phyloP scores from a whole-genome alignment of 192 early-diverging fungal genomes.

The Entophlyctis luteolus region DNA sequence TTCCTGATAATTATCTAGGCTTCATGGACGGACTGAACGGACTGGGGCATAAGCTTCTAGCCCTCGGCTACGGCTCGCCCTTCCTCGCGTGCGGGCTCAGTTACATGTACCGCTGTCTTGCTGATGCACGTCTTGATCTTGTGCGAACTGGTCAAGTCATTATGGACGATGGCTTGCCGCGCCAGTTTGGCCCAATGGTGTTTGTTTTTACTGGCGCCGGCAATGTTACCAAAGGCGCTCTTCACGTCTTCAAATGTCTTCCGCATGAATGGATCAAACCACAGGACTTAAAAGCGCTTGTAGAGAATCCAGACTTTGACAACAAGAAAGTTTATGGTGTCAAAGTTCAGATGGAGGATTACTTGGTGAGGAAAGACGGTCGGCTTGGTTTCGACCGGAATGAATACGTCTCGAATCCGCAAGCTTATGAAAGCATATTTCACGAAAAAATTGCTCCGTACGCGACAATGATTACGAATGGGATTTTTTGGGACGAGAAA shows the following conservation, averaged over 20 bases:
- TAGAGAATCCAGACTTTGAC: constrained; percentile 50
- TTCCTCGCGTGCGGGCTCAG: constrained; percentile 58
- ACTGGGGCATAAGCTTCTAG: constrained; percentile 85
- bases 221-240: constrained; percentile 86
- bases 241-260: constrained; percentile 83
- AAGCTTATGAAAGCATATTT: constrained; percentile 73
- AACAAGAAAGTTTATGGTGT: constrained; percentile 75
- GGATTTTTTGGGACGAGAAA: constrained; percentile 86
- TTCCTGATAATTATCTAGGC: neutral
- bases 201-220: constrained; percentile 90
- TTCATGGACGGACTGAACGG: constrained; percentile 89
- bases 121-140: constrained; percentile 55
- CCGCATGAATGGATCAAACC: constrained; percentile 85
- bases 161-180: constrained; percentile 79
- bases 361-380: constrained; percentile 72
- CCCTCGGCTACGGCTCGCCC: constrained; percentile 89
- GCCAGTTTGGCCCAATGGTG: constrained; percentile 80
- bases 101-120: constrained; percentile 46
- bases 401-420: constrained; percentile 76
- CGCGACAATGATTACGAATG: constrained; percentile 82
- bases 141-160: constrained; percentile 75
- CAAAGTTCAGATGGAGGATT: constrained; percentile 76
- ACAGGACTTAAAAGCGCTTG: constrained; percentile 44
- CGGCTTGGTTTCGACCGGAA: constrained; percentile 47
- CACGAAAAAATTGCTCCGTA: constrained; percentile 89